Percentiles rank a stretch among this genome's conserved stretches.
These are phyloP conservation scores for Phenoliferia sp. DNA, from an alignment of 1,284 basidiomycete species.

Conservation along the genomic window DNA sequence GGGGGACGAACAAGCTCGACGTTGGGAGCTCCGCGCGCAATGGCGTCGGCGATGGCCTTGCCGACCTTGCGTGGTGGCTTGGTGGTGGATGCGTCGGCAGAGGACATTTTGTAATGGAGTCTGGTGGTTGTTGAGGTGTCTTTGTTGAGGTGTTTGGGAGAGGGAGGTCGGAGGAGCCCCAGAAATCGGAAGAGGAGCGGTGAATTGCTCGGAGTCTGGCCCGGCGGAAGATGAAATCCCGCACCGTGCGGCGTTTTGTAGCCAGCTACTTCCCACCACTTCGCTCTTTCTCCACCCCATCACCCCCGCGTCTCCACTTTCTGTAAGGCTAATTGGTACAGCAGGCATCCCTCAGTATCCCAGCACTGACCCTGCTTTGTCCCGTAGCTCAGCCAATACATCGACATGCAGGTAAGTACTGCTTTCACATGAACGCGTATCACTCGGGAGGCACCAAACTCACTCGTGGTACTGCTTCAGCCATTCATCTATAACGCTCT, in stretches of 20 bases:
- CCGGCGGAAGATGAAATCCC: too few relatives aligned
- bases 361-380: background rate
- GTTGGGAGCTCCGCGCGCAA: slow-evolving; percentile 30
- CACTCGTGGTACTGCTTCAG: slow-evolving; percentile 31
- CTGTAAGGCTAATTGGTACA: too few relatives aligned
- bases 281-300: background rate
- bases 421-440: too few relatives aligned
- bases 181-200: background rate
- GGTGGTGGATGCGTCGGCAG: background rate
- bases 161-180: background rate
- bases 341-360: background rate
- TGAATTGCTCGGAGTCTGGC: too few relatives aligned
- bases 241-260: too few relatives aligned
- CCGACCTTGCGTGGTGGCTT: slow-evolving; percentile 17
- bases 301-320: too few relatives aligned
- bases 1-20: slow-evolving; percentile 21
- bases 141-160: too few relatives aligned
- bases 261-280: too few relatives aligned
- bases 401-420: background rate
- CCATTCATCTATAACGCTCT: slow-evolving; percentile 46
- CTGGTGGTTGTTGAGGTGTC: background rate
- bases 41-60: slow-evolving; percentile 29
- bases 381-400: background rate
- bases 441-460: too few relatives aligned
- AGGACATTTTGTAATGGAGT: background rate